Evolutionary conservation across 331 rosid genomes (phyloP).

Genomic region (Rosa hybrid): DNA sequence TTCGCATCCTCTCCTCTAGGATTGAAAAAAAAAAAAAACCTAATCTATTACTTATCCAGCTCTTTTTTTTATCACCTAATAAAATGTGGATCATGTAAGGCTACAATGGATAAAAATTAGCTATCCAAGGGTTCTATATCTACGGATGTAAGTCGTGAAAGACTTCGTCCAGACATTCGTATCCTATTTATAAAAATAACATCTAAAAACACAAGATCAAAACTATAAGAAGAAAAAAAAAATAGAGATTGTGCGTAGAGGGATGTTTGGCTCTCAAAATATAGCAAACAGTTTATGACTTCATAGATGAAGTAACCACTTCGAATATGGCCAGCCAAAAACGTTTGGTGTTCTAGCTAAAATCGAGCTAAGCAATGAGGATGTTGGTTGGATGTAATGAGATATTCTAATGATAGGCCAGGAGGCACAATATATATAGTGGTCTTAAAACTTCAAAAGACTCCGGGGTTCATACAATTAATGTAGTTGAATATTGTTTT

Average conservation of each 20-base stretch:
- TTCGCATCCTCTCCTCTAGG: too few relatives aligned
- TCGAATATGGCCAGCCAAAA: not conserved
- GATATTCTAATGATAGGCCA: slow-evolving; percentile 13
- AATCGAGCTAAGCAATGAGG: slow-evolving; percentile 1
- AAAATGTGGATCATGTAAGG: not conserved
- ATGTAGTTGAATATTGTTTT: not conserved
- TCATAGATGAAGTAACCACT: not conserved
- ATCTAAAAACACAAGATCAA: not conserved
- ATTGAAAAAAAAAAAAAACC: too few relatives aligned
- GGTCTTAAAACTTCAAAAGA: not conserved
- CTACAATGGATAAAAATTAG: not conserved
- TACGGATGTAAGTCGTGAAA: not conserved
- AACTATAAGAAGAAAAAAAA: not conserved
- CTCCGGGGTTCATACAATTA: not conserved
- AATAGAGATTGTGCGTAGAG: not conserved
- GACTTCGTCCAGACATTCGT: not conserved
- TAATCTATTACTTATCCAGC: too few relatives aligned
- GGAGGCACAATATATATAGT: not conserved
- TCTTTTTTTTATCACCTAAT: too few relatives aligned
- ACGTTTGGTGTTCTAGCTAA: not conserved
- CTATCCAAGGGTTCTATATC: not conserved
- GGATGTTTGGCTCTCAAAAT: not conserved
- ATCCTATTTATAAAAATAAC: not conserved
- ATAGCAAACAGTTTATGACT: not conserved
- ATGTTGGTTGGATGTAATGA: not conserved